Base-by-base conservation (phyloP, 2,329 filamentous ascomycete species). In the Colletotrichum graminicola region DNA sequence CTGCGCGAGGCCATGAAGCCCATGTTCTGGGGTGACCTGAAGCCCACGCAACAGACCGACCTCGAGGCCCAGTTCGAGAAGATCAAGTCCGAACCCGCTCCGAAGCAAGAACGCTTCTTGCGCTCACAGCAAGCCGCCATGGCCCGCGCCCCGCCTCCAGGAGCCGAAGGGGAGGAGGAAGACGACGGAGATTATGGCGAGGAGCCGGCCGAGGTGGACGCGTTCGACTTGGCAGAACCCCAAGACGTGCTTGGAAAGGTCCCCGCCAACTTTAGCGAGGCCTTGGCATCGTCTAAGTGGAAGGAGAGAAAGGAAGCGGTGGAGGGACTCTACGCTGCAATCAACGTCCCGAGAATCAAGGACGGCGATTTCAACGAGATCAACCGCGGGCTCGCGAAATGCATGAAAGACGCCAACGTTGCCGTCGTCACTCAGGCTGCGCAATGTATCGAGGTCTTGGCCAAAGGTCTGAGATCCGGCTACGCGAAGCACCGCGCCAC, bases 321-420 rank as follows among this genome's bases (percentile, higher is more conserved):
- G 3, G 96, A 99, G 73, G 94, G 90, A 12, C 86, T 98, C 0
- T 92, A 91, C 76, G 88, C 89, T 18, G 87, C 90, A 3, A 82
- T 97, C 66, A 97, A 97, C 76, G 92, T 97, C 51, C 94, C 95
- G 18, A 89, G 92, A 73, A 97, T 99, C 80, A 97, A 97, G 80
- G 95, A 98, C 76, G 93, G 90, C 8, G 92, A 94, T 66, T 98
- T 94, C 78, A 90, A 92, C 79, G 95, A 98, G 76, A 88, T 98
- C 75, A 90, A 93, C 67, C 89, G 93, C 72, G 92, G 90, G 5
- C 87, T 98, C 66, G 95, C 96, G 55, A 99, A 98, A 82, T 94
- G 90, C 76, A 99, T 99, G 96, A 99, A 99, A 82, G 97, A 99
- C 76, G 96, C 97, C 76, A 99, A 99, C 78, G 92, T 99, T 75